Percentiles rank a stretch among this genome's conserved stretches.
phyloP scores from a whole-genome alignment of 805 yeast genomes.

The Nakazawaea ishiwadae region DNA sequence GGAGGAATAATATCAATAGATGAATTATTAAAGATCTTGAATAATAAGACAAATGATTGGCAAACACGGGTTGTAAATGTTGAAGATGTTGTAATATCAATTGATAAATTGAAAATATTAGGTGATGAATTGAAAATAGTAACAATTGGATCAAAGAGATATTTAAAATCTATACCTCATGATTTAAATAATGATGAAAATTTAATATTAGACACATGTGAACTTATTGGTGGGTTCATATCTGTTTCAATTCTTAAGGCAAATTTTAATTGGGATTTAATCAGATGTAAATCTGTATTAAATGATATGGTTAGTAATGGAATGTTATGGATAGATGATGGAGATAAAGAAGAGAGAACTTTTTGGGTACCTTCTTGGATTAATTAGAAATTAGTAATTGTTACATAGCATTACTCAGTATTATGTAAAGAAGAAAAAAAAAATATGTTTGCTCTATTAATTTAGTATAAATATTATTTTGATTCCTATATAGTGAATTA shows the following conservation, averaged over 20 bases:
- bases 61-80: slow-evolving; percentile 27
- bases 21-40: slow-evolving; percentile 37
- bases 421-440: not conserved
- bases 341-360: slow-evolving; percentile 37
- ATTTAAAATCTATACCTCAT: slow-evolving; percentile 59
- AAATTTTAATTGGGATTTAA: slow-evolving; percentile 69
- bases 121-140: slow-evolving; percentile 73
- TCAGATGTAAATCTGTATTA: slow-evolving; percentile 57
- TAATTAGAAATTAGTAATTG: slow-evolving; percentile 16
- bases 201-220: slow-evolving; percentile 68
- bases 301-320: slow-evolving; percentile 82
- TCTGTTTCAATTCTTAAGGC: slow-evolving; percentile 59
- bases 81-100: slow-evolving; percentile 52
- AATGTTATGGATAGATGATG: slow-evolving; percentile 78
- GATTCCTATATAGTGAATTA: no score
- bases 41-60: slow-evolving; percentile 20
- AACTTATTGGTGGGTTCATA: slow-evolving; percentile 65
- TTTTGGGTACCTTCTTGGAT: slow-evolving; percentile 83
- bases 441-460: not conserved
- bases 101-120: slow-evolving; percentile 46
- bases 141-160: slow-evolving; percentile 49
- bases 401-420: not conserved
- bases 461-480: no score
- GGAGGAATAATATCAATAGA: slow-evolving; percentile 76
- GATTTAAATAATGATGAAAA: slow-evolving; percentile 67